Conservation (phyloP, 2,329 filamentous ascomycete genomes). For the Teratosphaeria destructans region DNA sequence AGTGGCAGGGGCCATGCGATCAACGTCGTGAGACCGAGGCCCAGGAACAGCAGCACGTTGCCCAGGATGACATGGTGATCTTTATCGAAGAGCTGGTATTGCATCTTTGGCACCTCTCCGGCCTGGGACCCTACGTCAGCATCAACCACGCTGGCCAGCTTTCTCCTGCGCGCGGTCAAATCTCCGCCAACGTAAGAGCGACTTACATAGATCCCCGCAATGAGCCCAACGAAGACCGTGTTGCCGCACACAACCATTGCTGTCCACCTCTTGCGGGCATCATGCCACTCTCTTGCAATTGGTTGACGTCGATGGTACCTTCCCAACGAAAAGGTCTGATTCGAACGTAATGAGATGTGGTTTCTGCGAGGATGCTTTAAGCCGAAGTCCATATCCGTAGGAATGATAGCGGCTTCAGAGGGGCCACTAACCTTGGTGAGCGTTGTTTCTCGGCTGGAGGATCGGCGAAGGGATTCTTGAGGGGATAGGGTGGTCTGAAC, state of each 20-base stretch:
- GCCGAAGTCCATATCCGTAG: constrained; percentile 10
- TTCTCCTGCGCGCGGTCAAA: too few relatives aligned
- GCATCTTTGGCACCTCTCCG: constrained; percentile 67
- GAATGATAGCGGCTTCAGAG: constrained; percentile 2
- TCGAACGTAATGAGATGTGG: constrained; percentile 24
- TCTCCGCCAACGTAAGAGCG: neutral
- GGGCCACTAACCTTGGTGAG: constrained; percentile 7
- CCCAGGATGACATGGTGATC: constrained; percentile 59
- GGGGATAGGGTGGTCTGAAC: neutral
- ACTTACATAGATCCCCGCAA: constrained; percentile 59
- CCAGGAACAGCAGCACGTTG: constrained; percentile 63
- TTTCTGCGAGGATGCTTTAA: constrained; percentile 23
- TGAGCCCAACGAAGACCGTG: constrained; percentile 58
- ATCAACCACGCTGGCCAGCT: neutral
- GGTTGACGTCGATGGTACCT: constrained; percentile 48
- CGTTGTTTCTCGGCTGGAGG: constrained; percentile 1
- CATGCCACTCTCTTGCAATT: constrained; percentile 63
- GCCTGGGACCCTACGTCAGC: constrained; percentile 31
- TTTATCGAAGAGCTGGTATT: constrained; percentile 64
- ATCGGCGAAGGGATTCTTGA: neutral
- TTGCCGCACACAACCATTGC: constrained; percentile 62
- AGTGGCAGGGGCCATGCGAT: constrained; percentile 65
- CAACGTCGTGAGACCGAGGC: constrained; percentile 59
- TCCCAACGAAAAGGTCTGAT: constrained; percentile 31
- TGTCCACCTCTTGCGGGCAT: constrained; percentile 55